These are phyloP conservation scores for Suillus occidentalis DNA, from an alignment of 768 basidiomycete species.

Conservation along the genomic window DNA sequence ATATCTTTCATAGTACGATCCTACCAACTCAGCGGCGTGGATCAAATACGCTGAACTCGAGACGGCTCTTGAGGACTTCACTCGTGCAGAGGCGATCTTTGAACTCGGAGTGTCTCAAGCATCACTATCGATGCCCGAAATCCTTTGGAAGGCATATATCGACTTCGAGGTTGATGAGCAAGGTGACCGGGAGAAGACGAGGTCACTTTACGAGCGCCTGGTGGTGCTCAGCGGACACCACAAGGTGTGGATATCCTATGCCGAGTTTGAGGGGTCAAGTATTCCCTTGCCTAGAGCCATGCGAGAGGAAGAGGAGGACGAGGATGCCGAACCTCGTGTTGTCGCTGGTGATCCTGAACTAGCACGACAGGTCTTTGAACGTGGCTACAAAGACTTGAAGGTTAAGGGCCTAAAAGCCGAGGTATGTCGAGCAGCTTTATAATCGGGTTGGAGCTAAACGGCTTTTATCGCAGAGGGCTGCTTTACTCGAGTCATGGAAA, in stretches of 20 bases:
- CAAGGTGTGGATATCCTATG: slow-evolving; percentile 97
- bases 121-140: slow-evolving; percentile 91
- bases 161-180: slow-evolving; percentile 92
- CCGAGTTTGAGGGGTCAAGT: slow-evolving; percentile 83
- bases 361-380: slow-evolving; percentile 80
- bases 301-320: slow-evolving; percentile 67
- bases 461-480: slow-evolving; percentile 65
- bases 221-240: slow-evolving; percentile 86
- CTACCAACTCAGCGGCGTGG: slow-evolving; percentile 91
- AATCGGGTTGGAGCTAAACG: not conserved
- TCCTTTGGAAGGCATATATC: slow-evolving; percentile 93
- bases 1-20: slow-evolving; percentile 60
- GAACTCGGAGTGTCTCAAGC: slow-evolving; percentile 86
- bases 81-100: slow-evolving; percentile 90
- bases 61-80: slow-evolving; percentile 79
- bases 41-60: slow-evolving; percentile 95
- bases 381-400: slow-evolving; percentile 88
- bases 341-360: slow-evolving; percentile 67
- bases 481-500: slow-evolving; percentile 94
- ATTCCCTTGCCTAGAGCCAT: slow-evolving; percentile 63
- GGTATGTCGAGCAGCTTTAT: slow-evolving; percentile 43
- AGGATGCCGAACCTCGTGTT: slow-evolving; percentile 51
- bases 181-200: slow-evolving; percentile 81
- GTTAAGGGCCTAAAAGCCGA: slow-evolving; percentile 81
- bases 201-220: slow-evolving; percentile 87